These are phyloP conservation scores for Oldenlandia corymbosa DNA, from an alignment of 257 asterid species.

Conservation along the genomic window DNA sequence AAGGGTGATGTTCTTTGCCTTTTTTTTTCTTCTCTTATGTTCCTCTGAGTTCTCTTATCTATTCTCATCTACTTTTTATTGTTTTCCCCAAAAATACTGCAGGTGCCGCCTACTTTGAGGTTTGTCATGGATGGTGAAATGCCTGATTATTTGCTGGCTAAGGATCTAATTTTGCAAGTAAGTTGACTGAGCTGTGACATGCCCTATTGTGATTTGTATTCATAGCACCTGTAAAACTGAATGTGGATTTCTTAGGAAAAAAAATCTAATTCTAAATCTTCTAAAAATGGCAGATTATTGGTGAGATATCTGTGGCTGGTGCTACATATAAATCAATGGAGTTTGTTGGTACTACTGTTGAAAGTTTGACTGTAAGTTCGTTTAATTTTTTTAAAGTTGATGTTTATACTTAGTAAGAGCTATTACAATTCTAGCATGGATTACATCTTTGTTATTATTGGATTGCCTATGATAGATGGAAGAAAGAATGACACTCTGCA, in stretches of 20 bases:
- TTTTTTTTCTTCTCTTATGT: not conserved
- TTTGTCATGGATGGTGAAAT: constrained; percentile 95
- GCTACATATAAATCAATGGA: constrained; percentile 99
- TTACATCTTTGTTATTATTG: constrained; percentile 1
- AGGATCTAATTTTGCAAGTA: constrained; percentile 96
- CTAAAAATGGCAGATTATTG: constrained; percentile 62
- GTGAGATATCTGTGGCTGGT: constrained; percentile 98
- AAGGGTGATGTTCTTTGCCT: not conserved
- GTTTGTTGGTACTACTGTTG: constrained; percentile 86
- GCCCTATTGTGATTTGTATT: not conserved
- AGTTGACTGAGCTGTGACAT: constrained; percentile 16
- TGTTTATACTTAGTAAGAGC: not conserved
- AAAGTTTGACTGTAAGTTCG: constrained; percentile 78
- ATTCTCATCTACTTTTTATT: too few species aligned
- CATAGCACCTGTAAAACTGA: not conserved
- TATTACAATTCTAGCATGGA: not conserved
- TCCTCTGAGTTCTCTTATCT: constrained; percentile 6
- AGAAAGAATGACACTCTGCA: constrained; percentile 99
- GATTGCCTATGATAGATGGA: constrained; percentile 62
- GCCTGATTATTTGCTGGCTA: constrained; percentile 90
- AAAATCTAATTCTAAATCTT: constrained; percentile 3
- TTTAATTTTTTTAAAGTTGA: constrained; percentile 2
- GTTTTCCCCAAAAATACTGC: constrained; percentile 22
- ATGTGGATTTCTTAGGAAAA: not conserved
- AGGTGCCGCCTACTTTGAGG: constrained; percentile 96